Base-by-base conservation (phyloP, 768 basidiomycete genomes). In the Phanerochaete sordida region DNA sequence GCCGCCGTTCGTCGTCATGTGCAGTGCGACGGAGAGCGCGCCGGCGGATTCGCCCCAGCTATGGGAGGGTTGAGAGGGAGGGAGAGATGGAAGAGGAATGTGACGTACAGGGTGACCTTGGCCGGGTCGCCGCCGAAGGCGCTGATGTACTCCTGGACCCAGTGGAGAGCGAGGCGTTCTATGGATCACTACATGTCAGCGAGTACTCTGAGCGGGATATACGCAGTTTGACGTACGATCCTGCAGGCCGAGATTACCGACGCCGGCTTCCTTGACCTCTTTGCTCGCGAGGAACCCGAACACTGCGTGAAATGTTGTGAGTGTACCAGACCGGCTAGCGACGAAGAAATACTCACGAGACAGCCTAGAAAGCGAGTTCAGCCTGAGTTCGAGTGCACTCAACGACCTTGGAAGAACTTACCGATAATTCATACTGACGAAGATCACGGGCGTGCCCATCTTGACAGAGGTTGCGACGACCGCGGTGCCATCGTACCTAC, bases 381-480 rank as follows among this genome's bases (percentile, higher is more conserved):
- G n/a, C n/a, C n/a, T n/a, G n/a, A n/a, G n/a, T n/a, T n/a, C n/a
- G n/a, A n/a, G n/a, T n/a, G n/a, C n/a, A n/a, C n/a, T n/a, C n/a
- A n/a, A n/a, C n/a, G n/a, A n/a, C n/a, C 27, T 33, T 16, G 28
- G 16, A n/a, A 30, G 35, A 37, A 59, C 69, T 58, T 15, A 76
- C 76, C 76, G 71, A 56, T 86, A 85, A 65, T 85, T 85, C 72
- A 83, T 78, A 58, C 78, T 79, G 11, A 84, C 83, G 62, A 78
- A 84, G 27, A 85, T 68, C 19, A 82, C 73, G 0, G 83, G 82
- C 48, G 72, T 65, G 1, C 72, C 73, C 15, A 84, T 62, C 1
- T 71, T 69, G 7, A 81, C 72, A 0, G 83, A 83, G 19, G 77
- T 73, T 4, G 57, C 26, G 15, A 68, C 64, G 12, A 68, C 59